Base-by-base conservation (phyloP, 2,329 filamentous ascomycete species). In the Pseudohalonectria lignicola region DNA sequence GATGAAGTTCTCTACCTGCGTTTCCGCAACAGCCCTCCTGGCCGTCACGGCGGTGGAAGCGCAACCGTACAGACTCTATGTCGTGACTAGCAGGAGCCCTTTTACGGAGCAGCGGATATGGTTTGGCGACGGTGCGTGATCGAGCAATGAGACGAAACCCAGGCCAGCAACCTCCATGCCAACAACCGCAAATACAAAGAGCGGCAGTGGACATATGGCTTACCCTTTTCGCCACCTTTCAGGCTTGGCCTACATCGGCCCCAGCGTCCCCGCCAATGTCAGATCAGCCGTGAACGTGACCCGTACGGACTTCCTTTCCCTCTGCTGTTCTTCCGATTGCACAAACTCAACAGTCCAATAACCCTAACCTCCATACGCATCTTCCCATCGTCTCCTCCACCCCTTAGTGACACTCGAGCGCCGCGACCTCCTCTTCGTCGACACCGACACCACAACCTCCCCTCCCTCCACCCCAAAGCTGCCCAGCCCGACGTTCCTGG, bases 401-500 rank as follows among this genome's bases (percentile, higher is more conserved):
- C 23, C n/a, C 17, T 32, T n/a, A 48, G 44, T 40, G n/a, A 39
- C 36, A 23, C 31, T 35, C 25, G 28, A 31, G 21, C 39, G 40
- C 16, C 23, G 32, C 31, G 37, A 41, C 42, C 40, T 45, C 37
- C 37, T 49, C 21, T 43, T 43, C 39, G 41, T 47, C 33, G 19
- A 38, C n/a, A 13, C 19, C 21, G 36, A 39, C 25, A 8, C 5
- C 13, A 29, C 29, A 3, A 32, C 17, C 12, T 37, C 34, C 28
- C 23, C 39, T 10, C 5, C 23, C 16, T 11, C 19, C 13, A 33
- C 23, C 21, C 29, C 23, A 12, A 17, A 18, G 9, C 31, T 46
- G 18, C 39, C 44, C 4, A 26, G 42, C 29, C 40, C 45, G 12
- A 47, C 43, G 21, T 50, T 50, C 40, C 43, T 50, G 12, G 41